Percentiles rank a stretch among this genome's conserved stretches.
Conservation (phyloP, 805 yeast genomes). For the Spathaspora gorwiae region DNA sequence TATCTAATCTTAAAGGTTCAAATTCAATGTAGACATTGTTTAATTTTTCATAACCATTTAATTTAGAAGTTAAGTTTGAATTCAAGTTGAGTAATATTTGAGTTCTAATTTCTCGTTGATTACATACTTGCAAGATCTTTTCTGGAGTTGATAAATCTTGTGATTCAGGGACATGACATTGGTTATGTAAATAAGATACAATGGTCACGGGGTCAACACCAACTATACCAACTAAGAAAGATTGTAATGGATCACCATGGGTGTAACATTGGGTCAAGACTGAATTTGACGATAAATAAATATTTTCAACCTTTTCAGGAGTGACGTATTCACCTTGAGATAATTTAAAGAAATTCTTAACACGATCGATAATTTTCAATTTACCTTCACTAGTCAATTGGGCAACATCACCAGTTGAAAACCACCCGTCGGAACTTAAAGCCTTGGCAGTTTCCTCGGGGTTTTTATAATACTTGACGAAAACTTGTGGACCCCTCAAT, state of each 20-base stretch:
- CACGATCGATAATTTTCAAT: constrained; percentile 63
- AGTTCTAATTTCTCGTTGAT: constrained; percentile 29
- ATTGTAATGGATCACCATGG: constrained; percentile 59
- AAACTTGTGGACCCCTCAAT: constrained; percentile 55
- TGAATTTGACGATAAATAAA: constrained; percentile 51
- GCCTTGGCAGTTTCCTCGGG: constrained; percentile 44
- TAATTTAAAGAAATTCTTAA: constrained; percentile 71
- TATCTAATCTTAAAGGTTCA: constrained; percentile 61
- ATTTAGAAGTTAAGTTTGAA: constrained; percentile 18
- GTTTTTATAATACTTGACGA: constrained; percentile 49
- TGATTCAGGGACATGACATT: constrained; percentile 12
- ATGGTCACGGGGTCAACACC: constrained; percentile 52
- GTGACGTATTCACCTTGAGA: constrained; percentile 58
- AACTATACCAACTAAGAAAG: constrained; percentile 54
- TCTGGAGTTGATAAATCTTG: constrained; percentile 12
- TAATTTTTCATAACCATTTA: constrained; percentile 62
- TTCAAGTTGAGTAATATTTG: constrained; percentile 37
- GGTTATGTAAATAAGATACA: constrained; percentile 14
- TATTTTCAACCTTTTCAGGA: constrained; percentile 70
- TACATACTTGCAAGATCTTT: constrained; percentile 23
- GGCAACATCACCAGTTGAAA: constrained; percentile 55
- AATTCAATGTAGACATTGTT: constrained; percentile 49
- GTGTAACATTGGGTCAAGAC: constrained; percentile 49
- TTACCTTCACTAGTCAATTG: constrained; percentile 35
- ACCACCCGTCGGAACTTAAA: constrained; percentile 49